Evolutionary conservation across 352 stramenopile species (phyloP).

Genomic region (Nothophytophthora sp.): DNA sequence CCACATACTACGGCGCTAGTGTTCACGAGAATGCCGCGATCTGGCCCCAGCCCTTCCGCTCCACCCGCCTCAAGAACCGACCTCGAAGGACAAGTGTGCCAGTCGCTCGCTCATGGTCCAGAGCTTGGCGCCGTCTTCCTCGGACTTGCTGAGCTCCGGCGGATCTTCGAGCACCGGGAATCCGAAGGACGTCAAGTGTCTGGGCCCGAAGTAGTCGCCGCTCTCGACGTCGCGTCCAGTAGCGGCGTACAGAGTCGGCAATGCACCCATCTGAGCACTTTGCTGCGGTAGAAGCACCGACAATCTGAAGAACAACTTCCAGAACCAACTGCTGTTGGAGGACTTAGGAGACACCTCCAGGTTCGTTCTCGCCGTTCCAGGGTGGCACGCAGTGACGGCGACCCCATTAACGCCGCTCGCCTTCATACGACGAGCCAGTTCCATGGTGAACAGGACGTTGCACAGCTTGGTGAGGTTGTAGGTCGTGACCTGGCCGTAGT

Average conservation of each 20-base stretch:
- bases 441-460: slow-evolving; percentile 14
- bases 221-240: slow-evolving; percentile 15
- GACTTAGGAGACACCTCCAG: slow-evolving; percentile 22
- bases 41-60: too few relatives aligned
- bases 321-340: slow-evolving; percentile 21
- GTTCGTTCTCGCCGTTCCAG: slow-evolving; percentile 30
- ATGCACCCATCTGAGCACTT: slow-evolving; percentile 28
- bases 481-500: not conserved
- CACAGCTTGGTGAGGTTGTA: not conserved
- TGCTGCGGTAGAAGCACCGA: slow-evolving; percentile 18
- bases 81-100: slow-evolving; percentile 18
- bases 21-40: too few relatives aligned
- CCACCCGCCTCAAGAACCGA: too few relatives aligned
- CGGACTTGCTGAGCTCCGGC: slow-evolving; percentile 24
- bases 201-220: slow-evolving; percentile 35
- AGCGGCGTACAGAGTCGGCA: slow-evolving; percentile 46
- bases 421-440: slow-evolving; percentile 40
- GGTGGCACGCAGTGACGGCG: slow-evolving; percentile 6
- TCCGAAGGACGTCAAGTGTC: slow-evolving; percentile 21
- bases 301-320: slow-evolving; percentile 13
- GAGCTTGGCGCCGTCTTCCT: slow-evolving; percentile 24
- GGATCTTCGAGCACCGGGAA: slow-evolving; percentile 39
- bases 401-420: slow-evolving; percentile 7
- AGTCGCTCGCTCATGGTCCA: slow-evolving; percentile 43
- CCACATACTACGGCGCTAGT: too few relatives aligned